Base-by-base conservation (phyloP, 2,329 filamentous ascomycete genomes). In the Cercospora nicotianae region DNA sequence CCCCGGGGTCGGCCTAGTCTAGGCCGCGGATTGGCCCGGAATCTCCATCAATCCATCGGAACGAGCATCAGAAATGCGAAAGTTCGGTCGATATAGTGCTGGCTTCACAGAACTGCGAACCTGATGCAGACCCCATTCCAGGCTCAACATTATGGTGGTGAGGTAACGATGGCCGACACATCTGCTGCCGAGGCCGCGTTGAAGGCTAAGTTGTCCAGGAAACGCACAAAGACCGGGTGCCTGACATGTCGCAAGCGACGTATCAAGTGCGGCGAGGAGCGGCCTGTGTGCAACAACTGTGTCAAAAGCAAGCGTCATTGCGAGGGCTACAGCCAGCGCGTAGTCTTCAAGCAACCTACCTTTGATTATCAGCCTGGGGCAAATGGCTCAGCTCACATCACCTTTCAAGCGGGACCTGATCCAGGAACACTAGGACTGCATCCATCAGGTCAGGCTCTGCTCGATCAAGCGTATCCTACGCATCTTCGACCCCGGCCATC, bases 261-360 rank as follows among this genome's bases (percentile, higher is more conserved):
- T 16, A 98, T 99, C 80, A 99, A 98, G 81, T 99, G 95, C 79
- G 95, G 95, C 70, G 95, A 98, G 79, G 92, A 93, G 75, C 87
- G 90, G 60, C 92, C 92, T 28, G 90, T 86, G 30, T 95, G 92
- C 80, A 89, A 86, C 75, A 96, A 96, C 76, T 96, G 92, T 80
- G 88, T 91, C 81, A 95, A 94, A 77, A 94, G 91, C 18, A 94
- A 94, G 79, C 87, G 92, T 13, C 84, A 89, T 72, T 96, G 92
- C 78, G 91, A 95, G 79, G 92, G 92, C 63, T 95, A 95, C 78
- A 93, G 89, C 73, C 90, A 92, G 78, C 87, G 90, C 58, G 89
- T 95, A 64, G 84, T 93, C 67, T 95, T 94, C 84, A 94, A 93
- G 77, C 86, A 91, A 61, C 89, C 89, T 5, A 81, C 90, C 66